Conservation (phyloP, 495 filamentous ascomycete species). For the Ramalina intermedia region DNA sequence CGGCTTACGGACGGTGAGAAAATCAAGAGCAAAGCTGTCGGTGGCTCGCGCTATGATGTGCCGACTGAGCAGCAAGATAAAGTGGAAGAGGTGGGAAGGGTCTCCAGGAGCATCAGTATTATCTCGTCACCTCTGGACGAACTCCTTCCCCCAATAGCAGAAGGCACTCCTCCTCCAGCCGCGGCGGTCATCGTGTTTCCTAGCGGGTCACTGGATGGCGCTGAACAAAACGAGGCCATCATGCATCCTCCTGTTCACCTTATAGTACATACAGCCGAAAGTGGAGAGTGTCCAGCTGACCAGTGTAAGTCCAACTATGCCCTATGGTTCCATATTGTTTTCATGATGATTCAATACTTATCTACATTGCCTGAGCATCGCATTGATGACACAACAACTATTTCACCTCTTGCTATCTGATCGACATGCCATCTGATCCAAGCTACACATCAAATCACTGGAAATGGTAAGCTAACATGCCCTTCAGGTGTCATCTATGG, state of each 20-base stretch:
- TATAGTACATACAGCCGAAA: conserved; percentile 67
- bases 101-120: conserved; percentile 41
- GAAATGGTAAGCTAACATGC: conserved; percentile 18
- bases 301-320: conserved; percentile 60
- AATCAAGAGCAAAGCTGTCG: conserved; percentile 41
- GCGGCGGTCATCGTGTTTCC: conserved; percentile 65
- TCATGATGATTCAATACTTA: conserved; percentile 91
- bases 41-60: conserved; percentile 34
- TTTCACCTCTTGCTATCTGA: conserved; percentile 32
- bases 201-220: conserved; percentile 1
- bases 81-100: conserved; percentile 14
- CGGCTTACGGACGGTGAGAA: conserved; percentile 44
- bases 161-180: conserved; percentile 60
- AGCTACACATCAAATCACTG: conserved; percentile 23
- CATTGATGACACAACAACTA: conserved; percentile 62
- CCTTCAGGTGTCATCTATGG: conserved; percentile 56
- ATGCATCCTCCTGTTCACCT: conserved; percentile 49
- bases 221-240: conserved; percentile 10
- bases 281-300: conserved; percentile 70
- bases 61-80: conserved; percentile 8
- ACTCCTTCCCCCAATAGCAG: conserved; percentile 55
- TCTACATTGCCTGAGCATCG: conserved; percentile 93
- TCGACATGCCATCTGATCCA: conserved; percentile 5
- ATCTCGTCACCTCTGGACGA: conserved; percentile 49
- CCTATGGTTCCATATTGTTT: conserved; percentile 7